Evolutionary conservation across 805 yeast genomes (phyloP).

Genomic region (Brettanomyces custersianus): DNA sequence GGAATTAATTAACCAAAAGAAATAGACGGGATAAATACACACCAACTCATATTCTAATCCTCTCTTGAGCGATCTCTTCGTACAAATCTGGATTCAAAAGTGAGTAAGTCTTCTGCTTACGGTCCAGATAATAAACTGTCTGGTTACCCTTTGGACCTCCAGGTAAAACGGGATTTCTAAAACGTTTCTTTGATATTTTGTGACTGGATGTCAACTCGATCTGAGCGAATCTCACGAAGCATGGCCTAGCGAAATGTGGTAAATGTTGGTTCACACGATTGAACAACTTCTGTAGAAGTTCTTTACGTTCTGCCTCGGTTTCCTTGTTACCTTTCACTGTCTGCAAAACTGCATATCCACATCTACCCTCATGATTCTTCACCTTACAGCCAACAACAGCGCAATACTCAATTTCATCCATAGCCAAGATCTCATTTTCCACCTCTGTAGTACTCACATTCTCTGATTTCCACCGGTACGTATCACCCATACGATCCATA

Average conservation of each 20-base stretch:
- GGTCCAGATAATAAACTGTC: slow-evolving; percentile 60
- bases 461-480: slow-evolving; percentile 95
- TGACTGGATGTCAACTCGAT: slow-evolving; percentile 72
- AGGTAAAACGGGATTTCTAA: slow-evolving; percentile 62
- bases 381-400: slow-evolving; percentile 85
- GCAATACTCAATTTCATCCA: slow-evolving; percentile 44
- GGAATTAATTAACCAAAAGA: background rate
- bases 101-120: slow-evolving; percentile 37
- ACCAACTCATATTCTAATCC: slow-evolving; percentile 11
- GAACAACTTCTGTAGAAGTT: slow-evolving; percentile 32
- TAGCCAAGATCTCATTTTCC: slow-evolving; percentile 57
- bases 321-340: slow-evolving; percentile 27
- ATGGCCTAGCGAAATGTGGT: slow-evolving; percentile 82
- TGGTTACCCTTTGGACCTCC: slow-evolving; percentile 55
- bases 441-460: slow-evolving; percentile 92
- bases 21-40: background rate
- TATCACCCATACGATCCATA: slow-evolving; percentile 90
- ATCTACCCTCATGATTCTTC: slow-evolving; percentile 88
- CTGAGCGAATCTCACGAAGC: slow-evolving; percentile 61
- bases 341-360: slow-evolving; percentile 79
- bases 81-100: slow-evolving; percentile 51
- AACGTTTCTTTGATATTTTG: slow-evolving; percentile 64
- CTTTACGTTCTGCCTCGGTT: slow-evolving; percentile 16
- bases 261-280: slow-evolving; percentile 32
- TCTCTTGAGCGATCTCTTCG: slow-evolving; percentile 24